Evolutionary conservation across 1,139 yeast species (phyloP), one percentile per base, ranked within the genome.

Genomic region (Meyerozyma elateridarum): DNA sequence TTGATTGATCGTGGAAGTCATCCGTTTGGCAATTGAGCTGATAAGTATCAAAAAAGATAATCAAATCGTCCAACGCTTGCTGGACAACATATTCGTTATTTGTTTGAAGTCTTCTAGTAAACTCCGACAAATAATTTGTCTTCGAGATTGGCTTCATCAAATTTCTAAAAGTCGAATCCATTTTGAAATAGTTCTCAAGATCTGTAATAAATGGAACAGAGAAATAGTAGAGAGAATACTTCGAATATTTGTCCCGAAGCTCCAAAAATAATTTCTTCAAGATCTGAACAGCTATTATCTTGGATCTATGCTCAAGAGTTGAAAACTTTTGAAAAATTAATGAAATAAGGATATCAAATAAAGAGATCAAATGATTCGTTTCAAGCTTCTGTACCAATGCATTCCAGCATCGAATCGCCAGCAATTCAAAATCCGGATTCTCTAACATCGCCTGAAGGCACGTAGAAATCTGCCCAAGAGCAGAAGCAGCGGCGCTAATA

Each of bases 401-500:
- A 45, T 63, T 64, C 82, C 96, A 82, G 35, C 94, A 82, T 28
- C 68, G 63, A 33, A 91, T 59, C 0, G 93, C 78, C 22, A 73
- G 71, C 13, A 63, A 63, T 40, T 82, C 81, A 16, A 88, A 69
- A 19, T 75, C 78, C 0, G 70, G 59, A 15, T 71, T 72, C 25
- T 81, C 89, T 20, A 89, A 57, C 0, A 93, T 82, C 0, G 91
- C 78, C 49, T 88, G 96, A 13, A 93, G 60, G 45, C 95, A 84
- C 1, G 95, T 83, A 36, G 88, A 81, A 4, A 93, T 73, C 51
- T 91, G 98, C 0, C 96, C 95, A 21, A 89, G 61, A 0, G 94
- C 91, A 4, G 87, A 73, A 2, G 83, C 76, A 12, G 85, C 75
- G 1, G 81, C 71, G 4, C 67, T 53, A 4, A 79, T 76, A 18